Conservation (phyloP, 2,329 filamentous ascomycete genomes). For the Aspergillus persii region DNA sequence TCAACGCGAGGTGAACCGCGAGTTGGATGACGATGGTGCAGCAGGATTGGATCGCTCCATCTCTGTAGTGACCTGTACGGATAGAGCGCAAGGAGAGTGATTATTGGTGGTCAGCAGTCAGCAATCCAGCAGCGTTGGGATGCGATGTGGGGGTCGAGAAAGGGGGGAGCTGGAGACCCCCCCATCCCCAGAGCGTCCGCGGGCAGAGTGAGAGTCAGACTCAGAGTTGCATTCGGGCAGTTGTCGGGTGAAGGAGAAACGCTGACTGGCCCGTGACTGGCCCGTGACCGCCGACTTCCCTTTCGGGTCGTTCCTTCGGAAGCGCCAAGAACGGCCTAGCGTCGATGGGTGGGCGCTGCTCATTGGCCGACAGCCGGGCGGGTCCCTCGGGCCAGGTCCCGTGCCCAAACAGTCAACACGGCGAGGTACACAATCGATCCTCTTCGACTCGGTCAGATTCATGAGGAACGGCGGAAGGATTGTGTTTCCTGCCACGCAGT, state of each 20-base stretch:
- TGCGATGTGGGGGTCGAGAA: neutral
- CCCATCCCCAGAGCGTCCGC: constrained; percentile 1
- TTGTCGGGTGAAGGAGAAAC: too few relatives aligned
- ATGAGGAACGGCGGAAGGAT: too few relatives aligned
- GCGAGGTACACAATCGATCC: too few relatives aligned
- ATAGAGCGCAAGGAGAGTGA: too few relatives aligned
- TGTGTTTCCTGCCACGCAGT: too few relatives aligned
- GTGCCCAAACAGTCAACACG: neutral
- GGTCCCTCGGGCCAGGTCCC: neutral
- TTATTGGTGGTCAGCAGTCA: neutral
- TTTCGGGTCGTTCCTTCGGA: neutral
- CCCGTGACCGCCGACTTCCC: neutral
- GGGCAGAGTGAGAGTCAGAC: too few relatives aligned
- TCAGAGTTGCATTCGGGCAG: neutral
- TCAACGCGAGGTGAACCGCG: neutral
- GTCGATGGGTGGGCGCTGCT: neutral
- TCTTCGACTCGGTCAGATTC: too few relatives aligned
- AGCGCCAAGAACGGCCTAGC: neutral
- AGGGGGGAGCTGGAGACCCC: neutral
- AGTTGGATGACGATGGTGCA: neutral
- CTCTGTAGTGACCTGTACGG: too few relatives aligned
- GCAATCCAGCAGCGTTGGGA: too few relatives aligned
- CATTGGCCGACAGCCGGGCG: neutral
- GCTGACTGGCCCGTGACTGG: neutral
- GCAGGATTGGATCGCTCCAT: too few relatives aligned